Evolutionary conservation across 2,329 filamentous ascomycete genomes (phyloP).

Genomic region (Pyricularia grisea): DNA sequence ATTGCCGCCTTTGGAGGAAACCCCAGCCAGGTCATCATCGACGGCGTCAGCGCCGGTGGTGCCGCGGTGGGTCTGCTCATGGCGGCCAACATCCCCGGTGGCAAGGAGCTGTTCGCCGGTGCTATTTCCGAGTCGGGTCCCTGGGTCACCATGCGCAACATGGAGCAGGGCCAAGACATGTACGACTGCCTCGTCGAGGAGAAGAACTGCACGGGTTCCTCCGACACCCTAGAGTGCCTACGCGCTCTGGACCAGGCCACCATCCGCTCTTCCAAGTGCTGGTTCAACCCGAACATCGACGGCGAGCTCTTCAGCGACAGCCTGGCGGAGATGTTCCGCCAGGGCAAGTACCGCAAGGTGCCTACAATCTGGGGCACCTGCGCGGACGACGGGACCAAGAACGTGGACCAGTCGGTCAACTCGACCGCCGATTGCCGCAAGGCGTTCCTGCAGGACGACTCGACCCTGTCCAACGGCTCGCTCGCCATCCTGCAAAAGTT

Average conservation of each 20-base stretch:
- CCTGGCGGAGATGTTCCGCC: background rate
- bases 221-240: background rate
- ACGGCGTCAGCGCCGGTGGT: slow-evolving; percentile 2
- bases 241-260: slow-evolving; percentile 1
- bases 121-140: slow-evolving; percentile 1
- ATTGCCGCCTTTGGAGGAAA: slow-evolving; percentile 8
- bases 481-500: background rate
- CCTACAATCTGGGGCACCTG: slow-evolving; percentile 21
- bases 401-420: slow-evolving; percentile 10
- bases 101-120: background rate
- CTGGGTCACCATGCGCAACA: slow-evolving; percentile 1
- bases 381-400: slow-evolving; percentile 27
- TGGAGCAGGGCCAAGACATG: background rate
- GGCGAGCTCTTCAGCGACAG: background rate
- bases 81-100: background rate
- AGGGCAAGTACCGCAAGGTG: slow-evolving; percentile 37
- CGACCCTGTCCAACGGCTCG: background rate
- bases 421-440: background rate
- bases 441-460: background rate
- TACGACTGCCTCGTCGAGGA: background rate
- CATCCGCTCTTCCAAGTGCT: background rate
- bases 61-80: slow-evolving; percentile 1
- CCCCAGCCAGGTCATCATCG: slow-evolving; percentile 1
- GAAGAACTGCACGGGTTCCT: background rate
- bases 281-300: slow-evolving; percentile 1